Conservation (phyloP, 306 rosid species). For the Pyrus bretschneideri region DNA sequence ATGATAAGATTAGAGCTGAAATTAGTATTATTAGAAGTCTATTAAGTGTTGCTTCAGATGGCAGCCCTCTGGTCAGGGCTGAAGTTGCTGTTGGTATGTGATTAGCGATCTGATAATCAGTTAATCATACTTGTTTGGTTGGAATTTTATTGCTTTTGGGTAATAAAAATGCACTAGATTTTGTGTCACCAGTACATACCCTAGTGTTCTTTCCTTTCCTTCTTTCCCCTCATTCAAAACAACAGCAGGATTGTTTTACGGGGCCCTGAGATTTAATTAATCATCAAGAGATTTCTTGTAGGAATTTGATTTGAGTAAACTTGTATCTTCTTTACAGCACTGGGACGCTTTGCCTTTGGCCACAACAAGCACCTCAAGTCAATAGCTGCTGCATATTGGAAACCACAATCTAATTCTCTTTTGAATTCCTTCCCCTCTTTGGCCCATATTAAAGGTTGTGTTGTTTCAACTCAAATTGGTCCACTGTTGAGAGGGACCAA, state of each 20-base stretch:
- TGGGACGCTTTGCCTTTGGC: conserved; percentile 93
- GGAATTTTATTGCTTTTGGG: background rate
- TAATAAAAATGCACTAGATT: background rate
- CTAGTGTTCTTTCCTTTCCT: background rate
- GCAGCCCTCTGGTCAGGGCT: conserved; percentile 97
- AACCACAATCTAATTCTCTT: conserved; percentile 78
- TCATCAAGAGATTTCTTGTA: background rate
- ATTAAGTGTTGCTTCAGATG: conserved; percentile 81
- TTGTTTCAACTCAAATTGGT: conserved; percentile 79
- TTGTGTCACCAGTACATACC: background rate
- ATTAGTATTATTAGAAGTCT: conserved; percentile 73
- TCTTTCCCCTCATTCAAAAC: background rate
- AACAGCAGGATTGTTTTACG: background rate
- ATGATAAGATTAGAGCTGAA: conserved; percentile 77
- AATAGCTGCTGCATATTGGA: conserved; percentile 87
- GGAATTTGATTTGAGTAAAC: background rate
- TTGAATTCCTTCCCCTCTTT: conserved; percentile 73
- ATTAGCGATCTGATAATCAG: conserved; percentile 18
- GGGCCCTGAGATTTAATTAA: background rate
- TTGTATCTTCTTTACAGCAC: conserved; percentile 42
- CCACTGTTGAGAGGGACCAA: conserved; percentile 67
- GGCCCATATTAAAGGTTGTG: conserved; percentile 51
- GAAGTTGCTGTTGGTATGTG: conserved; percentile 97
- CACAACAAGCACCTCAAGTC: conserved; percentile 91
- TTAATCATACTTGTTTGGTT: conserved; percentile 3